These are phyloP conservation scores for Diplodia sapinea DNA, from an alignment of 2,329 filamentous ascomycete genomes.

Conservation along the genomic window DNA sequence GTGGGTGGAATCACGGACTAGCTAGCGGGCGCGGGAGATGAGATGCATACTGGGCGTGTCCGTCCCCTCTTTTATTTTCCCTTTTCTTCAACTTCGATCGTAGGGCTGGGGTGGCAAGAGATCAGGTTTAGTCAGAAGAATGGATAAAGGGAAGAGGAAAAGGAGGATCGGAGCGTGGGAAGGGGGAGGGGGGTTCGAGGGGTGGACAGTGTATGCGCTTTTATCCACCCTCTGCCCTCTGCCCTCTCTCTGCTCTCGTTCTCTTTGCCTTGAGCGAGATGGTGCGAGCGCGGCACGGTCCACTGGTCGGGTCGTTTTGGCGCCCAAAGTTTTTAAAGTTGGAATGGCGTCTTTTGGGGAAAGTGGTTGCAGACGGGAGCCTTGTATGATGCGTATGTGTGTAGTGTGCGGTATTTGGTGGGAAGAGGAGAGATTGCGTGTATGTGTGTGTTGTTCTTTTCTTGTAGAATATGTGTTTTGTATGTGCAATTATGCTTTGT, in stretches of 20 bases:
- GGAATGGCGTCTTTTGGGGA: not conserved
- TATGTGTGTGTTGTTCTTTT: not conserved
- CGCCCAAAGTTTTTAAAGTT: not conserved
- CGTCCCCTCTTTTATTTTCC: not conserved
- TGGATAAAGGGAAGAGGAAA: not conserved
- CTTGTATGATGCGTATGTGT: not conserved
- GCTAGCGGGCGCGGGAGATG: not conserved
- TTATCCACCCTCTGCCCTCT: not conserved
- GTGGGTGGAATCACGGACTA: too few relatives aligned
- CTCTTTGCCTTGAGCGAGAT: not conserved
- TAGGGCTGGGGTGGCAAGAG: not conserved
- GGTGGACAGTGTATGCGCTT: not conserved
- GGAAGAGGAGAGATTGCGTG: not conserved
- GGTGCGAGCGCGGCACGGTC: not conserved
- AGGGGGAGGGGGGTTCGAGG: not conserved
- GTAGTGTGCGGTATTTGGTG: not conserved
- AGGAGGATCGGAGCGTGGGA: not conserved
- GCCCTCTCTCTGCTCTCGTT: too few relatives aligned
- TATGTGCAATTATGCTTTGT: slow-evolving; percentile 4
- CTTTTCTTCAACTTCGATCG: not conserved
- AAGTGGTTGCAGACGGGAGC: not conserved
- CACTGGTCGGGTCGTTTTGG: not conserved
- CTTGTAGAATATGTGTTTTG: not conserved
- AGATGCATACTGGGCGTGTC: not conserved
- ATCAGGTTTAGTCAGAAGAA: not conserved